phyloP scores from a whole-genome alignment of 2,329 filamentous ascomycete species.

The Aspergillus melleus region DNA sequence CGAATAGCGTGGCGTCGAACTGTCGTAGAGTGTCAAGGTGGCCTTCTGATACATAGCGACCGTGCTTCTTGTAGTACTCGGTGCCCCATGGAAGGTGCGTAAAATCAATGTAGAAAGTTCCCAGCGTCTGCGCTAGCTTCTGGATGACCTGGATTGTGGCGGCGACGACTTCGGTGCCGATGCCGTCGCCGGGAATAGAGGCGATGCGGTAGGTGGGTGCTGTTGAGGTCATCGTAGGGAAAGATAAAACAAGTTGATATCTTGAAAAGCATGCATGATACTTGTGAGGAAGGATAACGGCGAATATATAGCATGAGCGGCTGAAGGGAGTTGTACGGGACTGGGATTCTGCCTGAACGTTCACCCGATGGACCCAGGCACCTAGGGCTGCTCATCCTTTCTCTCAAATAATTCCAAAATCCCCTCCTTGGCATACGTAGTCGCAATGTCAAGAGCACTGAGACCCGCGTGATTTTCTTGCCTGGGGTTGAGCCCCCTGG shows the following conservation, averaged over 20 bases:
- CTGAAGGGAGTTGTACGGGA: not conserved
- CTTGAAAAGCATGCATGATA: not conserved
- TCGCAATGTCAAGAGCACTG: no score
- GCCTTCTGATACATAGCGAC: slow-evolving; percentile 55
- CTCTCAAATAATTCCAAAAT: no score
- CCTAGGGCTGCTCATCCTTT: not conserved
- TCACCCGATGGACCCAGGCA: not conserved
- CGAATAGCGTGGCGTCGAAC: slow-evolving; percentile 59
- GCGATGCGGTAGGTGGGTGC: slow-evolving; percentile 48
- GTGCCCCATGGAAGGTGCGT: slow-evolving; percentile 46
- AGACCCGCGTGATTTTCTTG: no score
- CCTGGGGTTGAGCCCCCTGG: no score
- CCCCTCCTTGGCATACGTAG: no score
- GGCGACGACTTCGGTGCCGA: slow-evolving; percentile 63
- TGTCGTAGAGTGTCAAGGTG: slow-evolving; percentile 52
- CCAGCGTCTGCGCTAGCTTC: slow-evolving; percentile 45
- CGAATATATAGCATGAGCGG: not conserved
- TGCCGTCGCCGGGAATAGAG: slow-evolving; percentile 64
- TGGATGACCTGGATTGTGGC: slow-evolving; percentile 53
- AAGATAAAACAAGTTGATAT: no score
- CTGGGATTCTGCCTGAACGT: not conserved
- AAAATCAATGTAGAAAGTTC: slow-evolving; percentile 53
- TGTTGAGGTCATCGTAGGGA: slow-evolving; percentile 1
- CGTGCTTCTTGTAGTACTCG: slow-evolving; percentile 48
- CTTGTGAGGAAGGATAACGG: not conserved